phyloP scores from a whole-genome alignment of 225 moss, liverwort and hornwort genomes.

The Asterella californica region DNA sequence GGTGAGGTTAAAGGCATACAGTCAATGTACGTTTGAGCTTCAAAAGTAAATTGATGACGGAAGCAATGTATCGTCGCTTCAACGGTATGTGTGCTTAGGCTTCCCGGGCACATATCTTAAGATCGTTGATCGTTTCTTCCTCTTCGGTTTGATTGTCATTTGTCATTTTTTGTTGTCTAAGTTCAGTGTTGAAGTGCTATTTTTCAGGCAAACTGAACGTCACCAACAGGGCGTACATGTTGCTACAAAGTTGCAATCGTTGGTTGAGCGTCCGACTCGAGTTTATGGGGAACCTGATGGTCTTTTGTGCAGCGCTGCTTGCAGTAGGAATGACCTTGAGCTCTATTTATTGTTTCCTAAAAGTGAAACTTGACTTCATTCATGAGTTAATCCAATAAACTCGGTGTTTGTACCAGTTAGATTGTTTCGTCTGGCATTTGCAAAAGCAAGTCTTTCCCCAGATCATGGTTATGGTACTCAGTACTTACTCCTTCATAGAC shows the following conservation, averaged over 20 bases:
- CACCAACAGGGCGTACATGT: constrained; percentile 45
- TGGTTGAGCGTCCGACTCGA: constrained; percentile 58
- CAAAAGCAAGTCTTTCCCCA: not conserved
- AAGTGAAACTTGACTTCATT: not conserved
- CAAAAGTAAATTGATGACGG: too few relatives aligned
- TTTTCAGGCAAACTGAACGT: constrained; percentile 45
- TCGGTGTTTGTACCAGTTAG: not conserved
- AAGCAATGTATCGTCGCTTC: not conserved
- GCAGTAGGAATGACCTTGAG: constrained; percentile 26
- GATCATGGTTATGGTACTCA: not conserved
- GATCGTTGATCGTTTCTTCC: too few relatives aligned
- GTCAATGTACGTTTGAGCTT: too few relatives aligned
- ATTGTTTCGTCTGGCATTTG: not conserved
- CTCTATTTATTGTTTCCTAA: too few relatives aligned
- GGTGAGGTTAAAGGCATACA: too few relatives aligned
- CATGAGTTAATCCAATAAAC: not conserved
- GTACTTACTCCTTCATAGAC: not conserved
- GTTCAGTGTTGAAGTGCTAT: not conserved
- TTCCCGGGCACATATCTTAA: not conserved
- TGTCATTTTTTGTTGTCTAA: not conserved
- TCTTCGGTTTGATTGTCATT: not conserved
- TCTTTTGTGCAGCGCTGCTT: constrained; percentile 48
- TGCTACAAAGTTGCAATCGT: constrained; percentile 48
- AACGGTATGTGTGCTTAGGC: not conserved
- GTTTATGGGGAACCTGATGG: constrained; percentile 51